Conservation (phyloP, 768 basidiomycete species). For the Leccinum subtestaceum region DNA sequence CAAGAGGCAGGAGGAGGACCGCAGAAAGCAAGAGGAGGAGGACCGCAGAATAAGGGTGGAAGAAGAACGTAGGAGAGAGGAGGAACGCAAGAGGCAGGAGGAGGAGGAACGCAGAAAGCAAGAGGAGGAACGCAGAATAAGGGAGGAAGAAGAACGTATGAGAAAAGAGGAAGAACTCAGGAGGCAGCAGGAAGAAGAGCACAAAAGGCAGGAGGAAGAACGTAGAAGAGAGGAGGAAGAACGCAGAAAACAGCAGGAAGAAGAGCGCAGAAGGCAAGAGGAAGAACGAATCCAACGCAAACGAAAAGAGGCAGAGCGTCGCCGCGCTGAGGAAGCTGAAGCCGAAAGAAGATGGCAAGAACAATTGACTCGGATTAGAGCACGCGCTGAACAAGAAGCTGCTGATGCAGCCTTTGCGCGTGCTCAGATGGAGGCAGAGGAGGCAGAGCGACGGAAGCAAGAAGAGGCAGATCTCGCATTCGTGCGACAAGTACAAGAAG, state of each 20-base stretch:
- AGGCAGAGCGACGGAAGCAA: constrained; percentile 27
- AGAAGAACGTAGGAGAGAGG: too few species aligned
- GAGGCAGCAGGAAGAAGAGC: constrained; percentile 22
- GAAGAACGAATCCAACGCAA: constrained; percentile 39
- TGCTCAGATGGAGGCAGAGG: constrained; percentile 34
- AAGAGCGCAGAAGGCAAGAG: constrained; percentile 40
- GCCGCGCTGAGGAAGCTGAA: constrained; percentile 43
- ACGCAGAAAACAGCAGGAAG: constrained; percentile 14
- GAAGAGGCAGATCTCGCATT: constrained; percentile 63
- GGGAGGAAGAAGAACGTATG: constrained; percentile 39
- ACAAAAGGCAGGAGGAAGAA: neutral
- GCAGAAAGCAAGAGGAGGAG: constrained; percentile 14
- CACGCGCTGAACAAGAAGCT: constrained; percentile 38
- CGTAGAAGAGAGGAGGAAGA: neutral
- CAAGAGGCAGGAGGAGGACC: too few species aligned
- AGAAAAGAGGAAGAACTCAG: constrained; percentile 20
- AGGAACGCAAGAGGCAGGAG: too few species aligned
- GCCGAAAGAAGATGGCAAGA: constrained; percentile 43
- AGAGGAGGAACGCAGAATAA: constrained; percentile 29
- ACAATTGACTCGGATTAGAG: constrained; percentile 33
- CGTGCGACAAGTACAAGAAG: constrained; percentile 65
- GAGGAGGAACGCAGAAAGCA: constrained; percentile 5
- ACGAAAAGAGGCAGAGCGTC: constrained; percentile 44
- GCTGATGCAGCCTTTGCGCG: constrained; percentile 38
- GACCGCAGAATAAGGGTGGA: constrained; percentile 19